A percentile compares a stretch with the other conserved stretches of the same genome.
phyloP scores from a whole-genome alignment of 2,329 filamentous ascomycete species.

The Rosellinia necatrix region DNA sequence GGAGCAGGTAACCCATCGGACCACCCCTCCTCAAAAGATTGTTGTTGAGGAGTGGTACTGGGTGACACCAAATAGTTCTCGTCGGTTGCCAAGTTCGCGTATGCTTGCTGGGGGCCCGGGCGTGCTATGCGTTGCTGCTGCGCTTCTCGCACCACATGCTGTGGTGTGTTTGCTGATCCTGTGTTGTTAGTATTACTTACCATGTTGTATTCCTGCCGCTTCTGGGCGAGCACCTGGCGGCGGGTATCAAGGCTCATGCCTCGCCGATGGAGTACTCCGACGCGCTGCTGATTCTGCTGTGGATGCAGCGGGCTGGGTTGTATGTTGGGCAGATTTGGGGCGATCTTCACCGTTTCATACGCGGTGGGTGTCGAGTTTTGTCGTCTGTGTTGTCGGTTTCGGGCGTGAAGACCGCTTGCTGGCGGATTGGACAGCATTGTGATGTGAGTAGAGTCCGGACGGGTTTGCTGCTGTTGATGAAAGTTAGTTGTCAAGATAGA shows the following conservation, averaged over 20 bases:
- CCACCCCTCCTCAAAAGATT: slow-evolving; percentile 56
- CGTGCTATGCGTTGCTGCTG: slow-evolving; percentile 85
- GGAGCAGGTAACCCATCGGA: slow-evolving; percentile 43
- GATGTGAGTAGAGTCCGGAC: slow-evolving; percentile 73
- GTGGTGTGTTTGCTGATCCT: slow-evolving; percentile 64
- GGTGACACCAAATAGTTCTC: slow-evolving; percentile 64
- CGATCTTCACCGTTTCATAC: slow-evolving; percentile 75
- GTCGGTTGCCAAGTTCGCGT: slow-evolving; percentile 45
- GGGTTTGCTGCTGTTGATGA: slow-evolving; percentile 54
- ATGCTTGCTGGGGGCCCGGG: slow-evolving; percentile 64
- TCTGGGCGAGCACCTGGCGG: slow-evolving; percentile 53
- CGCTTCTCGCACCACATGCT: slow-evolving; percentile 87
- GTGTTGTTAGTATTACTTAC: slow-evolving; percentile 62
- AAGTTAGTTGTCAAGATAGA: slow-evolving; percentile 37
- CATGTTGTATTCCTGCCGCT: slow-evolving; percentile 54
- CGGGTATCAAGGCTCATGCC: slow-evolving; percentile 83
- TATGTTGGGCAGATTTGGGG: slow-evolving; percentile 64
- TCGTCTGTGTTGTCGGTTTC: slow-evolving; percentile 78
- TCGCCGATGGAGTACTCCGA: slow-evolving; percentile 68
- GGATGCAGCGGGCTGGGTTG: slow-evolving; percentile 43
- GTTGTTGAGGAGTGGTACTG: slow-evolving; percentile 58
- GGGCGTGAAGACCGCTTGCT: slow-evolving; percentile 69
- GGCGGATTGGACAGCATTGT: slow-evolving; percentile 80
- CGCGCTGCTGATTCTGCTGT: slow-evolving; percentile 35
- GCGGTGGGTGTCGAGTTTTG: slow-evolving; percentile 83